Percentiles rank a stretch among this genome's conserved stretches.
These are phyloP conservation scores for Dryadomyces quercus-mongolicae DNA, from an alignment of 2,329 filamentous ascomycete species.

Conservation along the genomic window DNA sequence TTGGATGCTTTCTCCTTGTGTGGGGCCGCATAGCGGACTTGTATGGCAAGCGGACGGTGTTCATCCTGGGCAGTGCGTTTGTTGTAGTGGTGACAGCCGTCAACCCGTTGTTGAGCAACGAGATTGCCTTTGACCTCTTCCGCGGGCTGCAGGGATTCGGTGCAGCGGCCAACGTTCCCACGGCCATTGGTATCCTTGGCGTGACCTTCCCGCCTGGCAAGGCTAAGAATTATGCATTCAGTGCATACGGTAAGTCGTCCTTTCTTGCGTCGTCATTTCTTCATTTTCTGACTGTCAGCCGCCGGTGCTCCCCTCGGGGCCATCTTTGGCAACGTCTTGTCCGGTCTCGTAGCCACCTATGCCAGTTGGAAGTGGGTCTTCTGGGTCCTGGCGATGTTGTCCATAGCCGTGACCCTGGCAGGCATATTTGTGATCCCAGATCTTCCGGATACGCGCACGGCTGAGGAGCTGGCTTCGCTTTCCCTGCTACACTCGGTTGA, in stretches of 20 bases:
- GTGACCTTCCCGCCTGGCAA: conserved; percentile 54
- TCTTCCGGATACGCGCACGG: conserved; percentile 8
- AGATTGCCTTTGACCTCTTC: conserved; percentile 56
- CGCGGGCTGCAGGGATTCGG: conserved; percentile 54
- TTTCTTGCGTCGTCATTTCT: neutral
- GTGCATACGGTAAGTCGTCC: conserved; percentile 42
- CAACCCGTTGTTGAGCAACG: conserved; percentile 52
- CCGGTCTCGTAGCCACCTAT: conserved; percentile 52
- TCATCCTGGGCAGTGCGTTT: conserved; percentile 50
- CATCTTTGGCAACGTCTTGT: conserved; percentile 51
- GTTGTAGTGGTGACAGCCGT: conserved; percentile 44
- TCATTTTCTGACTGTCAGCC: conserved; percentile 21
- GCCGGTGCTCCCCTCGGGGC: conserved; percentile 52
- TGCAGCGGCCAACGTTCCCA: conserved; percentile 56
- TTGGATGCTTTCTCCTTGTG: conserved; percentile 54
- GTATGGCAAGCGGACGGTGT: conserved; percentile 52
- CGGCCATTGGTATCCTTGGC: conserved; percentile 57
- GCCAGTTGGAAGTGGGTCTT: conserved; percentile 55
- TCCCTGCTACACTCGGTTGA: conserved; percentile 28
- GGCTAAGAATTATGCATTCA: conserved; percentile 59
- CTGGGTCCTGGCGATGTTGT: conserved; percentile 50
- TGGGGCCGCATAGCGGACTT: conserved; percentile 60
- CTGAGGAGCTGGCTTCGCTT: neutral
- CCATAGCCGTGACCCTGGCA: conserved; percentile 39
- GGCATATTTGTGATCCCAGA: conserved; percentile 49